phyloP scores from a whole-genome alignment of 2,329 filamentous ascomycete genomes.

The Monilinia laxa region DNA sequence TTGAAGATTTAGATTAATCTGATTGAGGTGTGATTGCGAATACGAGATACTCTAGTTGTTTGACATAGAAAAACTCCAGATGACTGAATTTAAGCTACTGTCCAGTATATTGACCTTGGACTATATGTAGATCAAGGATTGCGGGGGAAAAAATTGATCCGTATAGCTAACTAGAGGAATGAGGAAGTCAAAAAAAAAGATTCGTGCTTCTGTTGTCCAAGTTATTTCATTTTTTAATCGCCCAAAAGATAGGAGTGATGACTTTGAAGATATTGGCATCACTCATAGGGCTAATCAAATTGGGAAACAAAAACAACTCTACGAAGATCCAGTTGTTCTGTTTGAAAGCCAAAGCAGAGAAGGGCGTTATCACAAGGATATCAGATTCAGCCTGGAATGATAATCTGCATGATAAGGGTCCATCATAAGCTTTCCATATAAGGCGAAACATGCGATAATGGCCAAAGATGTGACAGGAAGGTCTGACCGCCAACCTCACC shows the following conservation, averaged over 20 bases:
- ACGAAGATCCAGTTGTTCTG: not conserved
- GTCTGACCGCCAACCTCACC: not conserved
- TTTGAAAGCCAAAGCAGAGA: not conserved
- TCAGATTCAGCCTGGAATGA: not conserved
- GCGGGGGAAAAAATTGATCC: too few species aligned
- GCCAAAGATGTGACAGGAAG: not conserved
- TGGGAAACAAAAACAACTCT: not conserved
- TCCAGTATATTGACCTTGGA: not conserved
- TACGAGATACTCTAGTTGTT: slow-evolving; percentile 1
- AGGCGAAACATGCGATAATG: not conserved
- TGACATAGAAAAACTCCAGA: not conserved
- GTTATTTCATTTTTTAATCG: not conserved
- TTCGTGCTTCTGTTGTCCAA: too few species aligned
- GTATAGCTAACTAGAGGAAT: too few species aligned
- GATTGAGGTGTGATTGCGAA: not conserved
- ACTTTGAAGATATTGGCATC: not conserved
- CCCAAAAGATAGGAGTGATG: not conserved
- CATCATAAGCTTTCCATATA: not conserved
- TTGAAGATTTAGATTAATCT: not conserved
- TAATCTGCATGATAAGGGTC: not conserved
- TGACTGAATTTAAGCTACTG: not conserved
- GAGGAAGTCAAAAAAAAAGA: too few species aligned
- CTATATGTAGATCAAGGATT: too few species aligned
- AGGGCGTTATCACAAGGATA: too few species aligned
- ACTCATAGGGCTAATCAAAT: not conserved